Base-by-base conservation (phyloP, 2,329 filamentous ascomycete genomes). In the Calonectria multiphialidica region DNA sequence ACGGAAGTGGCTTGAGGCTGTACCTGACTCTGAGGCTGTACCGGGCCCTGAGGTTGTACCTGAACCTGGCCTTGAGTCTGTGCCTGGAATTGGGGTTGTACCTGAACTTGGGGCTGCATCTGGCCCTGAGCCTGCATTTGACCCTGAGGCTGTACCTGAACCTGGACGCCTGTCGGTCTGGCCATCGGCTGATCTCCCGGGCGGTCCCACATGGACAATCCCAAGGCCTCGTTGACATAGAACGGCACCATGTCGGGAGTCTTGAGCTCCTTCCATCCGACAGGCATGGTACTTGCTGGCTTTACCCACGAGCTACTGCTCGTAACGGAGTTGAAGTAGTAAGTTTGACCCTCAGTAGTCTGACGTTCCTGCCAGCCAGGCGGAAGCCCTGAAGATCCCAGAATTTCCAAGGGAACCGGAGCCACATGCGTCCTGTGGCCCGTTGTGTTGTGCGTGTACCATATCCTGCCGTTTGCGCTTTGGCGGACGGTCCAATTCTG, bases 171-270 rank as follows among this genome's bases (percentile, higher is more conserved):
- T 23, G 13, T 72, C 0, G 71, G 30, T 15, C 68, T 62, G 12
- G 71, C 62, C 35, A 62, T 75, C 6, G 79, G 79, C 18, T 77
- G 78, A 7, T 79, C 75, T 2, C 80, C 80, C 2, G 79, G 80
- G n/a, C 79, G 69, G 21, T 80, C 79, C 80, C 80, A 81, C 0
- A 78, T 73, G 1, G 77, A 76, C 2, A 81, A n/a, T 2, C 73
- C 79, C 0, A 81, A 37, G 0, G 62, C 69, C n/a, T 81, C 79
- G 1, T 81, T 78, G 40, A 80, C 66, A 1, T 80, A 81, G 13
- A 80, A 81, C 0, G 77, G 71, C 0, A 73, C 71, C n/a, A 76
- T 59, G 16, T 81, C 79, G 6, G 79, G 79, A 0, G 79, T 81
- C 18, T 73, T 76, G 13, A 79, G 25, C 37, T 80, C 78, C 10